Evolutionary conservation across 352 stramenopile species (phyloP).

Genomic region (Globisporangium irregulare): DNA sequence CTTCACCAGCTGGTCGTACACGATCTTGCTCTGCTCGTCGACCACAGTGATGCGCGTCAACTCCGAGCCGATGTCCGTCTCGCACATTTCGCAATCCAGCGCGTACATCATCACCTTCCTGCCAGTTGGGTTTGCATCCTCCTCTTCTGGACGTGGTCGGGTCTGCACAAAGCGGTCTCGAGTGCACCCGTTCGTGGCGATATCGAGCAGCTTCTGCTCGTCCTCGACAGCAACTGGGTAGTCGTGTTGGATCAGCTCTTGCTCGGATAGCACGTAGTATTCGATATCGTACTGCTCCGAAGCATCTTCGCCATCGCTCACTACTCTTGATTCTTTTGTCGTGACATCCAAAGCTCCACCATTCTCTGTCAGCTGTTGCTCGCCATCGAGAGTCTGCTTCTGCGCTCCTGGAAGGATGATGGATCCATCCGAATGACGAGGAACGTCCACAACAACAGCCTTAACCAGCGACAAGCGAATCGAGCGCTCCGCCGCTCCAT

Average conservation of each 20-base stretch:
- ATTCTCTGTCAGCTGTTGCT: neutral
- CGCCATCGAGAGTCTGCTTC: slow-evolving; percentile 7
- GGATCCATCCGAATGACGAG: slow-evolving; percentile 38
- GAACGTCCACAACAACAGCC: slow-evolving; percentile 49
- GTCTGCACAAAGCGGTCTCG: slow-evolving; percentile 61
- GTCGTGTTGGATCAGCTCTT: slow-evolving; percentile 68
- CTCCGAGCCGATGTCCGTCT: slow-evolving; percentile 83
- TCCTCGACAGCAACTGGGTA: slow-evolving; percentile 60
- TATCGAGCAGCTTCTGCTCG: slow-evolving; percentile 56
- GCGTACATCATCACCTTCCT: slow-evolving; percentile 44
- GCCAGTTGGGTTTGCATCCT: neutral
- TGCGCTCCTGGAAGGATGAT: slow-evolving; percentile 28
- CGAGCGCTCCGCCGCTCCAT: slow-evolving; percentile 28
- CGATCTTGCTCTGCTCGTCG: slow-evolving; percentile 43
- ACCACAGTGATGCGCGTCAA: slow-evolving; percentile 83
- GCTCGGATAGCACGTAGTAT: slow-evolving; percentile 59
- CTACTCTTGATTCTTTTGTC: slow-evolving; percentile 15
- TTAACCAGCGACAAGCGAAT: slow-evolving; percentile 72
- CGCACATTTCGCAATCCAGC: slow-evolving; percentile 90
- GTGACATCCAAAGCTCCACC: neutral
- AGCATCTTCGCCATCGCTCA: slow-evolving; percentile 7
- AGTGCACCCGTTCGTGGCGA: slow-evolving; percentile 43
- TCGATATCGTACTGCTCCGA: slow-evolving; percentile 23
- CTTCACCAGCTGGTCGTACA: slow-evolving; percentile 85
- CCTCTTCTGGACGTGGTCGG: slow-evolving; percentile 22